Conservation (phyloP, 352 stramenopile species). For the Phytophthora niederhauseri region DNA sequence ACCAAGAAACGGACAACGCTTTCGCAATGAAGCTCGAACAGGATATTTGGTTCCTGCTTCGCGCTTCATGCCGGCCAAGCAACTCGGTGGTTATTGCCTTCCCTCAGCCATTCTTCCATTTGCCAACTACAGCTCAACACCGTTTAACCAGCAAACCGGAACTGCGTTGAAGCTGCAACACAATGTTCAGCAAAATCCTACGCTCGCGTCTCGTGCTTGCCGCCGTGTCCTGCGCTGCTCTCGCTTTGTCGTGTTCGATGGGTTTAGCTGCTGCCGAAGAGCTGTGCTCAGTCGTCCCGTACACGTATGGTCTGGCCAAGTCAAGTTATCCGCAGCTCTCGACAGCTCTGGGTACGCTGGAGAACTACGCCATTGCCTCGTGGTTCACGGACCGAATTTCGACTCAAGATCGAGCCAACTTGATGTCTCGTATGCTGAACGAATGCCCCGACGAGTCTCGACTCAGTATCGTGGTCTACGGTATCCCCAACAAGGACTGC, state of each 20-base stretch:
- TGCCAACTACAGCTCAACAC: conserved; percentile 20
- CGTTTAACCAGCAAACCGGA: not conserved
- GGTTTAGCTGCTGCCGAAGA: conserved; percentile 18
- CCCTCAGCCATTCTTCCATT: conserved; percentile 26
- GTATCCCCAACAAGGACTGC: conserved; percentile 80
- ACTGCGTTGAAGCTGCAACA: not conserved
- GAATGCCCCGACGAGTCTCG: conserved; percentile 43
- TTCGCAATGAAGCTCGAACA: conserved; percentile 11
- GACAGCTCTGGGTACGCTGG: conserved; percentile 52
- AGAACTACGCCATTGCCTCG: conserved; percentile 59
- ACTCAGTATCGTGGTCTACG: conserved; percentile 72
- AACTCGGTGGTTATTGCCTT: not conserved
- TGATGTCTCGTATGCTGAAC: conserved; percentile 38
- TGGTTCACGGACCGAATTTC: conserved; percentile 65
- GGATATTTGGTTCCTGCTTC: conserved; percentile 17
- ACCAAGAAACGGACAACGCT: conserved; percentile 13
- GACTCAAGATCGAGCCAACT: conserved; percentile 36
- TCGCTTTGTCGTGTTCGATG: conserved; percentile 7
- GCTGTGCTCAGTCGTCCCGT: conserved; percentile 53
- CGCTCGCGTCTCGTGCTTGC: conserved; percentile 10
- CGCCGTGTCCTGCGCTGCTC: conserved; percentile 13
- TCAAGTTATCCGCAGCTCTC: conserved; percentile 42
- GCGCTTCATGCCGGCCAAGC: not conserved
- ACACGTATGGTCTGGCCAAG: conserved; percentile 50
- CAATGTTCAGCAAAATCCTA: conserved; percentile 22